Percentiles rank a stretch among this genome's conserved stretches.
These are phyloP conservation scores for Sodiomyces alkalinus DNA, from an alignment of 2,329 filamentous ascomycete species.

Conservation along the genomic window DNA sequence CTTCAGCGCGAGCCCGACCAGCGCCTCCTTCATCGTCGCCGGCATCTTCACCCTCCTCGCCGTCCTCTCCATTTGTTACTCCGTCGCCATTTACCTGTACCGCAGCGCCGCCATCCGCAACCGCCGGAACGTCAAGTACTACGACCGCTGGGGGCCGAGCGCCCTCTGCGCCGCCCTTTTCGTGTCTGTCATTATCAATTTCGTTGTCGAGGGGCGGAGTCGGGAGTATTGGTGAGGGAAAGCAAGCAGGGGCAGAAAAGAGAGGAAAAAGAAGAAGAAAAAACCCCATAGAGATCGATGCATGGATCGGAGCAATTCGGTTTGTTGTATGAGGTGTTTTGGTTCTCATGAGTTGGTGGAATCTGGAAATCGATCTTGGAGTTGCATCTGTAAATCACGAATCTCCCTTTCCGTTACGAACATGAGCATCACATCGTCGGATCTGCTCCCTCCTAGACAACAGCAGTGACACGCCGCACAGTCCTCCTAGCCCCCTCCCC, in stretches of 20 bases:
- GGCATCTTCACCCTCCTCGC: conserved; percentile 75
- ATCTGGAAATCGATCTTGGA: too few relatives aligned
- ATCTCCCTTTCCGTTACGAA: too few relatives aligned
- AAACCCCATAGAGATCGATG: too few relatives aligned
- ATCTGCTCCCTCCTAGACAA: too few relatives aligned
- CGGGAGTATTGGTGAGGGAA: conserved; percentile 38
- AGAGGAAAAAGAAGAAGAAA: too few relatives aligned
- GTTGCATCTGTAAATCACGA: too few relatives aligned
- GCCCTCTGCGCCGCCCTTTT: conserved; percentile 61
- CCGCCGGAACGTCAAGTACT: conserved; percentile 74
- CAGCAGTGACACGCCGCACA: conserved; percentile 57
- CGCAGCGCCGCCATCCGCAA: conserved; percentile 73
- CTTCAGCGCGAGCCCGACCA: conserved; percentile 47
- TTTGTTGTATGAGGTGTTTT: too few relatives aligned
- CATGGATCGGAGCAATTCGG: too few relatives aligned
- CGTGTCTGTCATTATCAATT: conserved; percentile 61
- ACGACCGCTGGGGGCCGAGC: conserved; percentile 77
- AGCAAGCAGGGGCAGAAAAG: too few relatives aligned
- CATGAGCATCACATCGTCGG: too few relatives aligned
- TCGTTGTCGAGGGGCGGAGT: conserved; percentile 59
- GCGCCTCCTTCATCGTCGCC: conserved; percentile 50
- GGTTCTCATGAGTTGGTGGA: too few relatives aligned
- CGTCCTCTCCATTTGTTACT: conserved; percentile 65
- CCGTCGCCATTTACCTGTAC: conserved; percentile 73
- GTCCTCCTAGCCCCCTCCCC: conserved; percentile 76